Percentiles rank a stretch among this genome's conserved stretches.
These are phyloP conservation scores for Plasmodium cynomolgi DNA, from an alignment of 169 alveolate genomes.

Conservation along the genomic window DNA sequence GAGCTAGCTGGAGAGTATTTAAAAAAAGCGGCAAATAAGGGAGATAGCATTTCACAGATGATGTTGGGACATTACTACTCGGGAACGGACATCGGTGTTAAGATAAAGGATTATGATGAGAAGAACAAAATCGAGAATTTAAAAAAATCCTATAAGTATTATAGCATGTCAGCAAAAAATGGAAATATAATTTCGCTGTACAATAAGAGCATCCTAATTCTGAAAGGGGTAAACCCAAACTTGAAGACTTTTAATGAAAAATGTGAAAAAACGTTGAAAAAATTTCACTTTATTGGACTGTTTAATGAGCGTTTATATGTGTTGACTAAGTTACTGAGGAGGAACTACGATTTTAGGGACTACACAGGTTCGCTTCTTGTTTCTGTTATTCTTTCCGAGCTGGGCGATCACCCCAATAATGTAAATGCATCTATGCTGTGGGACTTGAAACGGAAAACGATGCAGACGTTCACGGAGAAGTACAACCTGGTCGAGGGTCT, in stretches of 20 bases:
- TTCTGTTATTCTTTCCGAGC: slow-evolving; percentile 86
- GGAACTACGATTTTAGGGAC: slow-evolving; percentile 79
- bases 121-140: slow-evolving; percentile 74
- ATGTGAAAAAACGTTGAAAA: slow-evolving; percentile 80
- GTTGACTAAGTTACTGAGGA: slow-evolving; percentile 52
- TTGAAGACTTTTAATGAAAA: slow-evolving; percentile 78
- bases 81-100: slow-evolving; percentile 86
- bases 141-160: slow-evolving; percentile 86
- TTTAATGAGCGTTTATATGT: slow-evolving; percentile 74
- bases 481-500: slow-evolving; percentile 32
- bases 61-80: slow-evolving; percentile 90
- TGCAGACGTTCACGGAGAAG: slow-evolving; percentile 45
- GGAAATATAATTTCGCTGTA: slow-evolving; percentile 88
- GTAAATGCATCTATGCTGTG: slow-evolving; percentile 87
- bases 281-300: slow-evolving; percentile 80
- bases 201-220: slow-evolving; percentile 87
- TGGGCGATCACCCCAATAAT: slow-evolving; percentile 89
- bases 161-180: slow-evolving; percentile 84
- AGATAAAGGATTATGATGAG: slow-evolving; percentile 86
- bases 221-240: slow-evolving; percentile 86
- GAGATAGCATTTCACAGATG: slow-evolving; percentile 88
- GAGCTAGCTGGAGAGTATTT: slow-evolving; percentile 86
- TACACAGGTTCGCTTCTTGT: slow-evolving; percentile 85
- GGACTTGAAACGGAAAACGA: slow-evolving; percentile 69
- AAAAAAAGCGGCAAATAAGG: slow-evolving; percentile 87